Percentiles rank a stretch among this genome's conserved stretches.
Evolutionary conservation across 768 basidiomycete species (phyloP).

Genomic region (Lactarius indigo): DNA sequence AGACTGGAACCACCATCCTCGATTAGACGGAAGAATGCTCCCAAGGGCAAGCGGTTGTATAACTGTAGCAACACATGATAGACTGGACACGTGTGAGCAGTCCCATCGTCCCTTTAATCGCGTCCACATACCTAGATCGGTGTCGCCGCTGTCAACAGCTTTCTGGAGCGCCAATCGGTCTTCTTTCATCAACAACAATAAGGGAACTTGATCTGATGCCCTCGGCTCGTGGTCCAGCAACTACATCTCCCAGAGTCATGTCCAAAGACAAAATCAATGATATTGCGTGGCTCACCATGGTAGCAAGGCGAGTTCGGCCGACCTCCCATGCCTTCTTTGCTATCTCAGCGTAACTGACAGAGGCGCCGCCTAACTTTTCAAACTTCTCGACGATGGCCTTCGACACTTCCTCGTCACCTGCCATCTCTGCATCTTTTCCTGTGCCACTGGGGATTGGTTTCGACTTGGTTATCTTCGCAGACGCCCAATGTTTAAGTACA

Average conservation of each 20-base stretch:
- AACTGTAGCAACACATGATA: constrained; percentile 91
- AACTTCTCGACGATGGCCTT: constrained; percentile 87
- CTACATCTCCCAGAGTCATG: constrained; percentile 36
- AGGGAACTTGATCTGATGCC: constrained; percentile 89
- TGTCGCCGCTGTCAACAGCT: constrained; percentile 92
- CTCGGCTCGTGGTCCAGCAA: constrained; percentile 87
- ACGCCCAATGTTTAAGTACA: constrained; percentile 95
- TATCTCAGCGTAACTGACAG: constrained; percentile 92
- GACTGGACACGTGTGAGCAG: constrained; percentile 44
- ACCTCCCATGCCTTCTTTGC: constrained; percentile 91
- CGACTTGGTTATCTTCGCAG: constrained; percentile 80
- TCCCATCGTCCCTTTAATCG: neutral
- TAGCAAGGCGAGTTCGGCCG: constrained; percentile 75
- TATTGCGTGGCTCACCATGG: constrained; percentile 52
- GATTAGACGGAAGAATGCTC: constrained; percentile 90
- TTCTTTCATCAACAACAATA: constrained; percentile 93
- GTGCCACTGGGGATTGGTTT: constrained; percentile 53
- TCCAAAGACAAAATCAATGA: neutral
- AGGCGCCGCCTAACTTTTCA: constrained; percentile 67
- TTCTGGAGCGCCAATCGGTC: constrained; percentile 83
- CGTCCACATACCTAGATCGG: constrained; percentile 70
- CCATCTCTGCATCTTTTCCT: constrained; percentile 51
- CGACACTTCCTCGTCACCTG: constrained; percentile 77
- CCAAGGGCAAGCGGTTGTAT: constrained; percentile 76
- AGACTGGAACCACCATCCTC: constrained; percentile 83